Base-by-base conservation (phyloP, 2,329 filamentous ascomycete genomes). In the Aspergillus sp. region DNA sequence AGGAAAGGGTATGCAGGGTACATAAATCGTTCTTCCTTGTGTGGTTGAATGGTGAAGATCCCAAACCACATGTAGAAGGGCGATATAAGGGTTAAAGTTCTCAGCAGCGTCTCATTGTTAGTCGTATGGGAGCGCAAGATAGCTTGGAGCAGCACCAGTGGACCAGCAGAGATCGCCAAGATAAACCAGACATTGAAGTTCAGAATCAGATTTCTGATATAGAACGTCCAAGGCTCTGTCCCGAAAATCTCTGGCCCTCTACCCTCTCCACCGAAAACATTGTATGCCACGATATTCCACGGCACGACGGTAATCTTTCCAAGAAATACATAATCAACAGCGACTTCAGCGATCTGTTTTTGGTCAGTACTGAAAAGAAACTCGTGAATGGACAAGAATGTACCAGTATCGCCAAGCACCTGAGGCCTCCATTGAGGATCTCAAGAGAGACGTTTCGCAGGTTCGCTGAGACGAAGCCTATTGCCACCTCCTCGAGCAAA, bases 11-110 rank as follows among this genome's bases (percentile, higher is more conserved):
- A 99, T 2, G 88, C 91, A 0, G 95, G 95, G 72, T 97, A 99
- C 93, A 99, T 98, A 81, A 99, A 99, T 7, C 95, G 85, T 78
- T 99, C 95, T 76, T 99, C 95, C 73, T 99, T 99, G 80, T 99
- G 95, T 17, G 95, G 92, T 74, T 99, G 95, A 8, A 90, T 75
- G 0, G 91, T 94, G 79, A 99, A 98, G 64, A 98, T 95, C 3
- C 80, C 86, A 30, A 99, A 84, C 95, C 95, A 99, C 73, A 97
- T 84, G 75, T 98, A 99, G 77, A 98, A 96, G 0, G 95, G 95
- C 0, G 87, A 80, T 57, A 94, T 82, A 67, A 97, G 92, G 22
- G 94, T 86, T 52, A 96, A 71, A 9, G 89, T 91, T 41, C 93
- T 89, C 59, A 96, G 78, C 1, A 91, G 85, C 1, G 88, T 90